phyloP scores from a whole-genome alignment of 768 basidiomycete genomes.

The Amylocystis lapponica region DNA sequence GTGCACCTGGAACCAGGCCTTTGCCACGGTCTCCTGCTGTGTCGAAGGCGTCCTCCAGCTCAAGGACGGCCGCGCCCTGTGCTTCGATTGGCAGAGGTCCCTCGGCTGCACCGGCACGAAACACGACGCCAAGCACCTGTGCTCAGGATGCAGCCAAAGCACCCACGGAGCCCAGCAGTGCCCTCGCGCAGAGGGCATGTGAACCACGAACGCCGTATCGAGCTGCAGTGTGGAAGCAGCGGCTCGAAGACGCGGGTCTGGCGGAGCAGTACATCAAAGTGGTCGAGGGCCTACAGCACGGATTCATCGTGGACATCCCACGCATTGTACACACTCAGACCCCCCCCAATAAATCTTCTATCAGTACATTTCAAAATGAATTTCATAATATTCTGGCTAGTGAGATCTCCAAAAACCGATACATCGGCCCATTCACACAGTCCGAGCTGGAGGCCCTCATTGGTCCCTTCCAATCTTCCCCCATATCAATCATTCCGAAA shows the following conservation, averaged over 20 bases:
- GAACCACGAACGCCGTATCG: background rate
- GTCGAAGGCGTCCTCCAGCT: background rate
- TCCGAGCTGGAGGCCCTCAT: constrained; percentile 9
- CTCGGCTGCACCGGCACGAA: background rate
- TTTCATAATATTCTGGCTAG: background rate
- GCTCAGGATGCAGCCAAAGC: background rate
- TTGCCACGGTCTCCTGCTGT: background rate
- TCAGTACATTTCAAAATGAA: background rate
- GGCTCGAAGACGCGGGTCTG: background rate
- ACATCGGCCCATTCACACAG: constrained; percentile 6
- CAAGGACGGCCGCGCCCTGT: background rate
- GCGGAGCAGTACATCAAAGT: background rate
- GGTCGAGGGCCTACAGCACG: background rate
- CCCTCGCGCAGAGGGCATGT: background rate
- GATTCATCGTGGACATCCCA: background rate
- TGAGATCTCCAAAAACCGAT: background rate
- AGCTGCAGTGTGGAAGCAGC: background rate
- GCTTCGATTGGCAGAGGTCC: background rate
- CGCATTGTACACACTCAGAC: background rate
- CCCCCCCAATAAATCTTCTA: background rate
- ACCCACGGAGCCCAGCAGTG: background rate
- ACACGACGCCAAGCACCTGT: background rate
- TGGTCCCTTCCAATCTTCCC: constrained; percentile 29
- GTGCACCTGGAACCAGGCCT: background rate
- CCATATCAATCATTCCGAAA: constrained; percentile 26